Evolutionary conservation across 306 rosid species (phyloP), one percentile per base, ranked within the genome.

Genomic region (Medicago lupulina): DNA sequence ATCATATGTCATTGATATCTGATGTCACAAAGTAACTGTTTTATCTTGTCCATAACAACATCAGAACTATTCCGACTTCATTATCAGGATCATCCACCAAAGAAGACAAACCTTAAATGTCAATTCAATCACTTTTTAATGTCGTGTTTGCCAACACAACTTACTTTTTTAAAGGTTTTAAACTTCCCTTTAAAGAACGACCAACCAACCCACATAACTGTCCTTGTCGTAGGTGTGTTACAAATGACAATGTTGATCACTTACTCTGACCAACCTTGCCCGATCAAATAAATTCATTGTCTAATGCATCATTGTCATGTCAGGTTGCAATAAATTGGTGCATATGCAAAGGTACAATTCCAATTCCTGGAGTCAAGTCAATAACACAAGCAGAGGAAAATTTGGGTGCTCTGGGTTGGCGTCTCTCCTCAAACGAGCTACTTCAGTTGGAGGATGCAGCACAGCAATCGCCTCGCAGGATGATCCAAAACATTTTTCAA

Each of bases 281-380:
- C 7, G 14, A 16, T 23, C 39, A 68, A 7, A 23, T 39, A 41
- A 51, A 16, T 70, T 76, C 41, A 62, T 63, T 34, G 46, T 63
- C 73, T 64, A 58, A 77, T 83, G 43, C 7, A 70, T 66, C 23
- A 7, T 34, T 44, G 62, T 71, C 53, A 51, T 84, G 79, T 82
- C 84, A 95, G 97, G 92, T 95, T 62, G 98, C 98, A 23, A 90
- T 92, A 85, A 95, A 95, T 64, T 95, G 98, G 98, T 95, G 98
- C 76, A 88, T 89, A 38, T 73, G 91, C 83, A 92, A 90, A 76
- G 99, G 96, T 8, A 73, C 91, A 8, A 79, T 90, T 54, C 97
- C 97, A n/a, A 92, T 95, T 74, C 93, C 99, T 3, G 97, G 99
- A 82, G 93, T 88, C 2, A 95, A 95, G 88, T 84, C 93, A n/a